Percentiles rank a stretch among this genome's conserved stretches.
These are phyloP conservation scores for Quercus cerris DNA, from an alignment of 306 rosid species.

Conservation along the genomic window DNA sequence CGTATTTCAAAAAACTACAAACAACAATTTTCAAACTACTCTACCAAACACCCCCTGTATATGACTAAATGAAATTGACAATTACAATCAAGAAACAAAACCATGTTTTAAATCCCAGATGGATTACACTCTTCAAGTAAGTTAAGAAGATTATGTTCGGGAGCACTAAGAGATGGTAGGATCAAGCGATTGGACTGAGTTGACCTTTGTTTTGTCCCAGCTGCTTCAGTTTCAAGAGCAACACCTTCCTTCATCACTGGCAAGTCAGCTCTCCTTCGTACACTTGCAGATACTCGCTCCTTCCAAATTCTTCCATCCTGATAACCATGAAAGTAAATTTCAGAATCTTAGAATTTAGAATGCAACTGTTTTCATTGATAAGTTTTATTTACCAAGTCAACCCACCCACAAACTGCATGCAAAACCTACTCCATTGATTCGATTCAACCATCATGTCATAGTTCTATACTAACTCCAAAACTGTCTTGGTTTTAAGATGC, in stretches of 20 bases:
- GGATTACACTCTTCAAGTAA: conserved; percentile 87
- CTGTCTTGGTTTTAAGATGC: neutral
- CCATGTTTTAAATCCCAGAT: conserved; percentile 59
- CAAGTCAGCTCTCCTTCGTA: conserved; percentile 65
- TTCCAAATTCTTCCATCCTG: conserved; percentile 99
- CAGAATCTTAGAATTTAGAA: conserved; percentile 16
- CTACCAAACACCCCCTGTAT: too few relatives aligned
- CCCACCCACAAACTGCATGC: neutral
- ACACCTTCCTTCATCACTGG: conserved; percentile 74
- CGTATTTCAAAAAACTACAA: too few relatives aligned
- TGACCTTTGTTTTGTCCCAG: conserved; percentile 42
- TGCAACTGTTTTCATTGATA: neutral
- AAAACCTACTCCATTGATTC: neutral
- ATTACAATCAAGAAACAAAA: conserved; percentile 28
- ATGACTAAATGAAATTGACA: conserved; percentile 10
- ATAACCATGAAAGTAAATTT: conserved; percentile 23
- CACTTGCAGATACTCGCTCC: conserved; percentile 77
- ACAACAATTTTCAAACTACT: too few relatives aligned
- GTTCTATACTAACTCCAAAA: neutral
- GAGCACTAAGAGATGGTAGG: conserved; percentile 92
- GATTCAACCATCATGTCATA: neutral
- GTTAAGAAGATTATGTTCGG: conserved; percentile 74
- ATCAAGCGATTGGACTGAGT: conserved; percentile 56
- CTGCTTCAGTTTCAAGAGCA: conserved; percentile 41
- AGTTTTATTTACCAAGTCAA: neutral